These are phyloP conservation scores for Pyrenophora graminea DNA, from an alignment of 2,329 filamentous ascomycete genomes.

Conservation along the genomic window DNA sequence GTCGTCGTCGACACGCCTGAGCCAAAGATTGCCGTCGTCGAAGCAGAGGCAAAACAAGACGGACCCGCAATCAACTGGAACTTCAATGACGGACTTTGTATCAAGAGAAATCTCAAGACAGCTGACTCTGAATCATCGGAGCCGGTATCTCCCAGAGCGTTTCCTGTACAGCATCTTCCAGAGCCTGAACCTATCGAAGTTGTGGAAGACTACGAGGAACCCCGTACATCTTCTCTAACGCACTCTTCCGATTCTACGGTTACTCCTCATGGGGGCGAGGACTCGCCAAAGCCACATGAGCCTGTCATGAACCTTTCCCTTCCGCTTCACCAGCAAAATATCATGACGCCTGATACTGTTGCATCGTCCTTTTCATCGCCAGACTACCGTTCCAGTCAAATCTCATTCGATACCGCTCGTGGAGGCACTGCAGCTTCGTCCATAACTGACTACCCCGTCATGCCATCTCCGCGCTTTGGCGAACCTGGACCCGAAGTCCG, in stretches of 20 bases:
- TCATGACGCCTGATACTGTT: slow-evolving; percentile 68
- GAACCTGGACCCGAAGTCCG: slow-evolving; percentile 74
- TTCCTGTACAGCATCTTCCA: slow-evolving; percentile 19
- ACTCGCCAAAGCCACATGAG: slow-evolving; percentile 43
- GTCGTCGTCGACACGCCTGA: slow-evolving; percentile 41
- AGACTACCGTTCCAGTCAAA: slow-evolving; percentile 63
- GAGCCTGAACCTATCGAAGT: slow-evolving; percentile 48
- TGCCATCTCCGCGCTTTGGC: slow-evolving; percentile 72
- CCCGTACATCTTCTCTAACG: slow-evolving; percentile 53
- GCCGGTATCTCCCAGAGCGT: slow-evolving; percentile 33
- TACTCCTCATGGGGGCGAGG: slow-evolving; percentile 38
- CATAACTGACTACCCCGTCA: slow-evolving; percentile 69
- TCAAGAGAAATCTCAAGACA: slow-evolving; percentile 30
- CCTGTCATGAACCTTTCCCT: slow-evolving; percentile 45
- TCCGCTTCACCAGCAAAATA: slow-evolving; percentile 50
- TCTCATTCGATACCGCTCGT: slow-evolving; percentile 69
- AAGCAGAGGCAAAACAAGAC: slow-evolving; percentile 47
- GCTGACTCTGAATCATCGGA: slow-evolving; percentile 18
- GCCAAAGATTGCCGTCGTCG: slow-evolving; percentile 53
- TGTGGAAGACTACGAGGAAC: slow-evolving; percentile 54
- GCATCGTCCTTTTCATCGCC: slow-evolving; percentile 67
- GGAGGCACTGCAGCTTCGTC: slow-evolving; percentile 78
- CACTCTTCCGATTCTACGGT: slow-evolving; percentile 57
- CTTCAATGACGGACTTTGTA: slow-evolving; percentile 47
- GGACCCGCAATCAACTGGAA: slow-evolving; percentile 52